Base-by-base conservation (phyloP, 257 asterid species). In the Rhazya stricta region DNA sequence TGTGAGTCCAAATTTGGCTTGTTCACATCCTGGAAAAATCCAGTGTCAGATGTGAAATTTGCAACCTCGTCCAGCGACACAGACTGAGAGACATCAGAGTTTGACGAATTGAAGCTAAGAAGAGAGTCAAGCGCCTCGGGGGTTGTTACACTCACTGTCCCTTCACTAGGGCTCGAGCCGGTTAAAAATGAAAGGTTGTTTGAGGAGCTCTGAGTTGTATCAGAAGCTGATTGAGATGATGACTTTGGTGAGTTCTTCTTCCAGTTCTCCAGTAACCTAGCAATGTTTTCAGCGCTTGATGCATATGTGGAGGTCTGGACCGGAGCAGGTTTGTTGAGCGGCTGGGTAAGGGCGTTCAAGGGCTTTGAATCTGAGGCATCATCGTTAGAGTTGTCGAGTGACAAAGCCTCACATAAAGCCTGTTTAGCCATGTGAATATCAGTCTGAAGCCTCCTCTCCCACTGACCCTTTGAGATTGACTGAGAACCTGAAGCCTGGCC, bases 371-470 rank as follows among this genome's bases (percentile, higher is more conserved):
- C 77, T 11, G 18, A 15, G 5, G 79, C 72, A 9, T 41, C 45
- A 60, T 51, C 36, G 29, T 30, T 50, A 10, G 79, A 34, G 80
- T 86, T 85, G 70, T 91, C 87, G 0, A 91, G 80, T 30, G 95
- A 91, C 23, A 93, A 84, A 45, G 98, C 98, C 11, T 91, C 97
- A 51, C 89, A 82, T 15, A 93, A 75, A 85, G 96, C 98, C 76
- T 87, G 93, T 78, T 91, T 93, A 74, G 98, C 98, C 74, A 75
- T 87, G 78, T 93, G 94, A 45, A 93, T 91, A 25, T 93, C 96
- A 3, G 98, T 91, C 67, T 93, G 98, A 61, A 93, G 98, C 91
- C 93, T 79, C 72, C 88, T 93, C 76, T 93, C 98, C 98, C 98
- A 93, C 58, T 89, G 91, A 1, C 97, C 98, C 77, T 91, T 93